These are phyloP conservation scores for Fagus crenata DNA, from an alignment of 306 rosid genomes.

Conservation along the genomic window DNA sequence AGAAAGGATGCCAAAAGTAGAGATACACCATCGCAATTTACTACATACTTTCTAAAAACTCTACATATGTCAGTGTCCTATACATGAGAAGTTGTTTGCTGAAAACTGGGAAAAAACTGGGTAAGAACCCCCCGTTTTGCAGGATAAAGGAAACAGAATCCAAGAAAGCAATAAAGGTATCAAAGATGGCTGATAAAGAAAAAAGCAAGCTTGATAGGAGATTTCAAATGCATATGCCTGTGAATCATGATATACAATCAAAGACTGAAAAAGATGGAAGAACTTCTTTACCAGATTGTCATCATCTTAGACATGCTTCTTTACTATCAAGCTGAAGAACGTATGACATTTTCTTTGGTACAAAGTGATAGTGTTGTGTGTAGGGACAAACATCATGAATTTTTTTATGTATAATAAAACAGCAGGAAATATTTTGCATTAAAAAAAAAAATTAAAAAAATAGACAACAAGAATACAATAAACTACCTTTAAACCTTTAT, in stretches of 20 bases:
- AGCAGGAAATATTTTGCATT: neutral
- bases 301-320: neutral
- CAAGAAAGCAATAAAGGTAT: neutral
- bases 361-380: neutral
- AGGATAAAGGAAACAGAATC: neutral
- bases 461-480: neutral
- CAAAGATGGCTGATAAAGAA: neutral
- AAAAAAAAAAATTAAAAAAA: neutral
- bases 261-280: neutral
- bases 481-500: conserved; percentile 69
- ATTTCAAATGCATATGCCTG: neutral
- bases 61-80: neutral
- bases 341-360: neutral
- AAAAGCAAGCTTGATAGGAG: neutral
- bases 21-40: neutral
- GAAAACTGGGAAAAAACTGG: too few species aligned
- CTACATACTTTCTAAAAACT: neutral
- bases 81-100: neutral
- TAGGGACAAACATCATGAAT: neutral
- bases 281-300: neutral
- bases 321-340: neutral
- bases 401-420: neutral
- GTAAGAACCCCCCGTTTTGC: too few species aligned
- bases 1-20: neutral
- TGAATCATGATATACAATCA: neutral